A percentile compares a stretch with the other conserved stretches of the same genome.
phyloP scores from a whole-genome alignment of 352 stramenopile genomes.

The Lagenidium giganteum region DNA sequence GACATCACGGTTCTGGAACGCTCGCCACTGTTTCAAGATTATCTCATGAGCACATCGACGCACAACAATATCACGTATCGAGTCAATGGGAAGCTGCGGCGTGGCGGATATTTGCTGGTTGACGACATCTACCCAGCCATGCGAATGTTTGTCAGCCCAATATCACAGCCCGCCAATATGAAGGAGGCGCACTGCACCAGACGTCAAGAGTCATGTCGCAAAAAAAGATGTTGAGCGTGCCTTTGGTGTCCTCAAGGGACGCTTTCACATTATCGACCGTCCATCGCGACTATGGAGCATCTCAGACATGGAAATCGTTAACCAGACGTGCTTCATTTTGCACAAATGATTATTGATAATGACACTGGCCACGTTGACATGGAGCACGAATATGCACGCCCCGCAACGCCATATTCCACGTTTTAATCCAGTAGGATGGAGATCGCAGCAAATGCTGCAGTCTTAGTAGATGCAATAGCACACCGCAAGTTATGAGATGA shows the following conservation, averaged over 20 bases:
- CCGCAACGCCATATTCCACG: too few relatives aligned
- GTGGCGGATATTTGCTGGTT: constrained; percentile 16
- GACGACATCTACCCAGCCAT: constrained; percentile 21
- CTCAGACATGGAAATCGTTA: too few relatives aligned
- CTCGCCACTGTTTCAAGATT: constrained; percentile 12
- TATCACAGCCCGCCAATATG: background rate
- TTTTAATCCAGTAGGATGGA: too few relatives aligned
- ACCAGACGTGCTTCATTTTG: too few relatives aligned
- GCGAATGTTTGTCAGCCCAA: constrained; percentile 19
- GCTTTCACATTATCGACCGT: background rate
- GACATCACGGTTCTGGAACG: constrained; percentile 21
- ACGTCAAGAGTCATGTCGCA: constrained; percentile 14
- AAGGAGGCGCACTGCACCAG: constrained; percentile 11
- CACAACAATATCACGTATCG: constrained; percentile 2
- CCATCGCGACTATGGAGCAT: too few relatives aligned
- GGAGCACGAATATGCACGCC: too few relatives aligned
- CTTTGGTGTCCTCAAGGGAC: constrained; percentile 18
- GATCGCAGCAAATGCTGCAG: too few relatives aligned
- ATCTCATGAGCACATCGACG: constrained; percentile 1
- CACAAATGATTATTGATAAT: too few relatives aligned
- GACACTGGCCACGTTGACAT: too few relatives aligned
- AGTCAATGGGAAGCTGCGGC: constrained; percentile 13
- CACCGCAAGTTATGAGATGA: too few relatives aligned
- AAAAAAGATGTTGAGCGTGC: constrained; percentile 26
- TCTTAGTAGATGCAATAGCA: too few relatives aligned